Evolutionary conservation across 352 stramenopile genomes (phyloP).

Genomic region (Pythium rhizo-oryzae): DNA sequence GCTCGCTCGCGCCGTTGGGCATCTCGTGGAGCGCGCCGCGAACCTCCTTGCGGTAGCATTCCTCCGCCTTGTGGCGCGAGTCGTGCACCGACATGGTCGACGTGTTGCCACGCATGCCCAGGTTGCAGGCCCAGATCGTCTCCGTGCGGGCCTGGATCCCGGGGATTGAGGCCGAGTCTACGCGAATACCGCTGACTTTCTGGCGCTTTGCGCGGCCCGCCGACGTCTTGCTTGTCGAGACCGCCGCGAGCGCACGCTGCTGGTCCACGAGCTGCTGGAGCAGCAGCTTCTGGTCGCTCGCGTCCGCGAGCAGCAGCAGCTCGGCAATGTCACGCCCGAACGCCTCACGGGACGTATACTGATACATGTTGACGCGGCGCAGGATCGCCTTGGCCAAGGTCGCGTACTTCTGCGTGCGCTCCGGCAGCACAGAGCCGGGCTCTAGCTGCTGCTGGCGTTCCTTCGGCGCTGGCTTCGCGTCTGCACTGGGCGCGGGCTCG

Average conservation of each 20-base stretch:
- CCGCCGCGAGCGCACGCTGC: constrained; percentile 26
- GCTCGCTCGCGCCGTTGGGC: constrained; percentile 29
- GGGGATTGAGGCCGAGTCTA: constrained; percentile 40
- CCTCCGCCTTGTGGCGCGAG: constrained; percentile 41
- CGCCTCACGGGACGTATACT: constrained; percentile 53
- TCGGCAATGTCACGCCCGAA: constrained; percentile 56
- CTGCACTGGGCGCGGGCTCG: background rate
- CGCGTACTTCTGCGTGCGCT: constrained; percentile 20
- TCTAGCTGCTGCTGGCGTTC: background rate
- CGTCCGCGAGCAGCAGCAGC: constrained; percentile 35
- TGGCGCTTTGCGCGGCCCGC: constrained; percentile 3
- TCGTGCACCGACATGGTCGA: constrained; percentile 43
- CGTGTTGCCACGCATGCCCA: constrained; percentile 45
- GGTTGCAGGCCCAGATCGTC: constrained; percentile 50
- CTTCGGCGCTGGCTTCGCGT: background rate
- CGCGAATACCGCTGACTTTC: constrained; percentile 34
- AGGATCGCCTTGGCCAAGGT: constrained; percentile 21
- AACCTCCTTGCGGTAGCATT: constrained; percentile 45
- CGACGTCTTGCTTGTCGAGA: background rate
- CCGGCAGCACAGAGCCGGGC: constrained; percentile 4
- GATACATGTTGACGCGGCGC: constrained; percentile 32
- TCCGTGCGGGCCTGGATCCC: constrained; percentile 41
- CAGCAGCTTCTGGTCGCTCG: constrained; percentile 27
- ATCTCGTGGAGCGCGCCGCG: constrained; percentile 33
- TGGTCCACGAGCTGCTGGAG: constrained; percentile 30